Conservation (phyloP, 768 basidiomycete species). For the Leccinum truebloodii region DNA sequence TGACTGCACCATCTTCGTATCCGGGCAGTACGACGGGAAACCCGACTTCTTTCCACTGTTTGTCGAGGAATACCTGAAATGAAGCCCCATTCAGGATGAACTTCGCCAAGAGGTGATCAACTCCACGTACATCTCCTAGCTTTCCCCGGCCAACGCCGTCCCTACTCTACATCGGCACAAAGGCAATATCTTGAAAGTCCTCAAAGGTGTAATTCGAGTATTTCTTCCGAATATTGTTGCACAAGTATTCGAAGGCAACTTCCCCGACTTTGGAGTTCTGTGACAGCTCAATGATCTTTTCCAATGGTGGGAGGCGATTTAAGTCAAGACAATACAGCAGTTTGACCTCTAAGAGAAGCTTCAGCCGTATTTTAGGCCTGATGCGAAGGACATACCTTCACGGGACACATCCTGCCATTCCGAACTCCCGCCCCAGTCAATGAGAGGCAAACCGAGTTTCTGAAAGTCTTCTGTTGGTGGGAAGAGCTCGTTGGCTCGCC, state of each 20-base stretch:
- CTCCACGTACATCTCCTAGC: too few species aligned
- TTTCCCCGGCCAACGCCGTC: neutral
- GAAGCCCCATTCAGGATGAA: too few species aligned
- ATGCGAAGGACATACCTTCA: neutral
- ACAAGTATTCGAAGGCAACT: slow-evolving; percentile 72
- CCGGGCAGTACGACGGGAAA: too few species aligned
- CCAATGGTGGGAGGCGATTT: slow-evolving; percentile 50
- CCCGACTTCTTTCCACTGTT: too few species aligned
- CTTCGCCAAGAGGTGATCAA: too few species aligned
- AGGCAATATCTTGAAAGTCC: neutral
- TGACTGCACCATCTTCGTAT: too few species aligned
- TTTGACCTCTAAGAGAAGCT: neutral
- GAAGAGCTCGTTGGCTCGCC: slow-evolving; percentile 70
- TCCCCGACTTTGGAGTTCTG: slow-evolving; percentile 48
- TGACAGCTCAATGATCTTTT: slow-evolving; percentile 61
- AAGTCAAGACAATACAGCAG: neutral
- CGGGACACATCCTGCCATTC: slow-evolving; percentile 55
- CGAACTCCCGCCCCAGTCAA: slow-evolving; percentile 74
- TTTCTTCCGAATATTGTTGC: slow-evolving; percentile 38
- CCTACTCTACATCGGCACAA: slow-evolving; percentile 3
- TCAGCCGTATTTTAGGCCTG: neutral
- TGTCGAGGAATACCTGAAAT: too few species aligned
- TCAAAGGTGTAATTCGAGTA: slow-evolving; percentile 50
- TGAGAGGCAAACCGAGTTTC: slow-evolving; percentile 67
- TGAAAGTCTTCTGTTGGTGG: slow-evolving; percentile 75